phyloP scores from a whole-genome alignment of 805 yeast genomes.

The Sugiyamaella lignohabitans region DNA sequence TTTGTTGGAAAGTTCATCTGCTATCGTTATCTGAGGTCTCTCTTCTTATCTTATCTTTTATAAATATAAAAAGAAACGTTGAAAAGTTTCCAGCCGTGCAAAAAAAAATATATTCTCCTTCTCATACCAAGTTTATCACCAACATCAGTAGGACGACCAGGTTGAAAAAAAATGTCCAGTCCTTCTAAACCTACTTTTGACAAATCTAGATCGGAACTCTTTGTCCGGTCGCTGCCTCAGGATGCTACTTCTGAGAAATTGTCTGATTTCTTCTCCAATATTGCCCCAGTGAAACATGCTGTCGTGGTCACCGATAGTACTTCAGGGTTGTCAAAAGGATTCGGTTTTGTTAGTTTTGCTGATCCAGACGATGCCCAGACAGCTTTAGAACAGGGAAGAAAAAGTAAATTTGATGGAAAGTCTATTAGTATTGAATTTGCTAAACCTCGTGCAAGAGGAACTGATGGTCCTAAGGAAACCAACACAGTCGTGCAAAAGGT shows the following conservation, averaged over 20 bases:
- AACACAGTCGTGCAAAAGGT: conserved; percentile 30
- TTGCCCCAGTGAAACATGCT: conserved; percentile 93
- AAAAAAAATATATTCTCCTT: too few species aligned
- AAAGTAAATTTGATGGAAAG: conserved; percentile 57
- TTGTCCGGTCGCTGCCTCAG: conserved; percentile 78
- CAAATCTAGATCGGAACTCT: conserved; percentile 41
- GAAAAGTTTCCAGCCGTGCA: too few species aligned
- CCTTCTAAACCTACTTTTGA: too few species aligned
- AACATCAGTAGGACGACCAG: too few species aligned
- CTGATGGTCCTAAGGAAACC: conserved; percentile 17
- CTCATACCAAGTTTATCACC: too few species aligned
- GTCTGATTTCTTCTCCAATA: conserved; percentile 78
- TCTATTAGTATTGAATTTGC: conserved; percentile 78
- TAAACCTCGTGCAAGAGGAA: conserved; percentile 76
- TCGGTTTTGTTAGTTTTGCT: conserved; percentile 90
- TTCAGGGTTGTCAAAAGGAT: conserved; percentile 73
- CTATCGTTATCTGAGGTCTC: too few species aligned
- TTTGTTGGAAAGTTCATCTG: too few species aligned
- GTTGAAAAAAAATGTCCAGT: too few species aligned
- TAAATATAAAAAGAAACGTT: too few species aligned
- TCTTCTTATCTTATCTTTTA: too few species aligned
- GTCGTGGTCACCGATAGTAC: conserved; percentile 76
- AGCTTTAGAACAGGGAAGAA: conserved; percentile 66
- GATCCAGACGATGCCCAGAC: conserved; percentile 73
- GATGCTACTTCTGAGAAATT: conserved; percentile 77